phyloP scores from a whole-genome alignment of 202 grass and related monocot species.

The Setaria viridis region DNA sequence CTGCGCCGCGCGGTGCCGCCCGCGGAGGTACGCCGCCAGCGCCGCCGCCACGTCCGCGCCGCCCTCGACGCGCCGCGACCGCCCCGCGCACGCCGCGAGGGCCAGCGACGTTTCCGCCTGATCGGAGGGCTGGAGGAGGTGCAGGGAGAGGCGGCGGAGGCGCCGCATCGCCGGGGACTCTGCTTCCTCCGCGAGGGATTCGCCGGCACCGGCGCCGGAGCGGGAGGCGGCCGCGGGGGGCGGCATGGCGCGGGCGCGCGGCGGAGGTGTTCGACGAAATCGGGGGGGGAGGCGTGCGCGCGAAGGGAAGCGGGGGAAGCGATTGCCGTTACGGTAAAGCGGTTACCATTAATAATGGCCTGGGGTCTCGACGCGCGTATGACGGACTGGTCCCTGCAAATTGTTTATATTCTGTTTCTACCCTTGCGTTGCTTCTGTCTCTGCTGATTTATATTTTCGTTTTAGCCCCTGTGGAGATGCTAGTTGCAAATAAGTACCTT shows the following conservation, averaged over 20 bases:
- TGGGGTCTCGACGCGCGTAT: neutral
- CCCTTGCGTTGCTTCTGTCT: neutral
- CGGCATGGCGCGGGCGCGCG: neutral
- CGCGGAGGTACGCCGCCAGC: constrained; percentile 61
- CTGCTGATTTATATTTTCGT: accelerated
- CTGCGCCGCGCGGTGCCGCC: constrained; percentile 67
- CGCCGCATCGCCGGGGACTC: constrained; percentile 54
- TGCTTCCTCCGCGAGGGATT: too few species aligned
- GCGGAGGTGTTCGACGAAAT: constrained; percentile 41
- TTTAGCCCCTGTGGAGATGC: neutral
- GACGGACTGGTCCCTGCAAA: accelerated
- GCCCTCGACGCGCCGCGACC: constrained; percentile 32
- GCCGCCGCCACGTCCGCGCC: constrained; percentile 51
- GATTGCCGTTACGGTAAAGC: constrained; percentile 31
- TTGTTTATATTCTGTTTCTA: accelerated
- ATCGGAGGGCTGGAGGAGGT: constrained; percentile 58
- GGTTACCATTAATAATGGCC: constrained; percentile 35
- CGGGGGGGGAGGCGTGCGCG: neutral
- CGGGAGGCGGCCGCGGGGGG: neutral
- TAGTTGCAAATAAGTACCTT: neutral
- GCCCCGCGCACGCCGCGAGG: constrained; percentile 49
- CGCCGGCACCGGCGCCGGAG: neutral
- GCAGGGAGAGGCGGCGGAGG: constrained; percentile 61
- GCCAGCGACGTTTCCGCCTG: neutral
- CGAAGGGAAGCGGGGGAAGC: constrained; percentile 20